A percentile compares a stretch with the other conserved stretches of the same genome.
Evolutionary conservation across 306 rosid species (phyloP).

Genomic region (Cucumis melo): DNA sequence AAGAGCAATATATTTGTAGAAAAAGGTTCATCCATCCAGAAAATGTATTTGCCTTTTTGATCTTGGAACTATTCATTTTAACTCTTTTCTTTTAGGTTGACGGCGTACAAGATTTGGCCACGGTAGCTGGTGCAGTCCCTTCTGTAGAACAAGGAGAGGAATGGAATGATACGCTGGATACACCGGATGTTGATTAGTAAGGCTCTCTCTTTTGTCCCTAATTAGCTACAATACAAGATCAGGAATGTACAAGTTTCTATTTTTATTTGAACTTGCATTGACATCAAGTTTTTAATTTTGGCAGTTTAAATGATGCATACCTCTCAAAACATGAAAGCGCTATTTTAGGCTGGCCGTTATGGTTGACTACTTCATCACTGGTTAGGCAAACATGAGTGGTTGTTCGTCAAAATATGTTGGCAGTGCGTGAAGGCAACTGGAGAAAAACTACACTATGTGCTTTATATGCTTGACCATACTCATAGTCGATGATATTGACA

Average conservation of each 20-base stretch:
- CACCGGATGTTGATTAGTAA: conserved; percentile 78
- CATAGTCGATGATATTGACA: not conserved
- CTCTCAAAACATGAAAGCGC: conserved; percentile 48
- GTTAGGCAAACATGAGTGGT: conserved; percentile 24
- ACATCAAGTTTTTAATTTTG: conserved; percentile 10
- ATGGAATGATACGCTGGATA: conserved; percentile 56
- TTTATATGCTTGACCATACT: not conserved
- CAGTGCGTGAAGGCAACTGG: not conserved
- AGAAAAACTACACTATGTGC: not conserved
- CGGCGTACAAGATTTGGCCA: conserved; percentile 62
- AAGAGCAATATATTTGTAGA: not conserved
- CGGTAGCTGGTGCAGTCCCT: conserved; percentile 36
- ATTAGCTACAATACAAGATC: not conserved
- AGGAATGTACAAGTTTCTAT: not conserved
- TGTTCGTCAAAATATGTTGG: no score
- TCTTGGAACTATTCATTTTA: not conserved
- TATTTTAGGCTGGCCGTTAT: conserved; percentile 42
- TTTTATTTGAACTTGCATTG: conserved; percentile 3
- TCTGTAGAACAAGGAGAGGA: conserved; percentile 55
- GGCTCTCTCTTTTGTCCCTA: not conserved
- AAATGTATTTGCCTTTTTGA: not conserved
- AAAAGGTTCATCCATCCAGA: not conserved
- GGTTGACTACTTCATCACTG: conserved; percentile 39
- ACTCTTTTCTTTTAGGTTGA: conserved; percentile 43
- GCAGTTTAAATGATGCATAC: conserved; percentile 71